Base-by-base conservation (phyloP, 2,329 filamentous ascomycete species). In the Xylaria sp. region DNA sequence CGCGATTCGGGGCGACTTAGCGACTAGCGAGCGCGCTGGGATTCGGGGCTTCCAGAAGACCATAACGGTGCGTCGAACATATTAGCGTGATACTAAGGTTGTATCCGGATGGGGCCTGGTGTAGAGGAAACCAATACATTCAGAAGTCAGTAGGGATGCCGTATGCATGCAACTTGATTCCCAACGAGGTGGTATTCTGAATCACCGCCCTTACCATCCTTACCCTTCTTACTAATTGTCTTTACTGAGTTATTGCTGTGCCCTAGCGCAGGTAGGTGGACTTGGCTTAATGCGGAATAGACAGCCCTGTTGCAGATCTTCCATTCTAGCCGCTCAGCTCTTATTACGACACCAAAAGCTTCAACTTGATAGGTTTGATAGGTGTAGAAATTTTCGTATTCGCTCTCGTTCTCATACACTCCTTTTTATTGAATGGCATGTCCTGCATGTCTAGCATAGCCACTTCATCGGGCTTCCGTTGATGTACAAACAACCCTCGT, bases 121-220 rank as follows among this genome's bases (percentile, higher is more conserved):
- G 36, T 47, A 24, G 34, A 8, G 17, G 30, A 39, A 48, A 56
- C 67, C 62, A 65, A 68, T 67, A 2, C 24, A 21, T 47, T 30
- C n/a, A 17, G 14, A 48, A 45, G 58, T 50, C 30, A 42, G 11
- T 51, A 51, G 42, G 47, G 47, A 61, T 55, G 57, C 32, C 32
- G 47, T 34, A 66, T 55, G 57, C 64, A 64, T 39, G 53, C 55
- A 27, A 59, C 62, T 24, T 45, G 24, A 47, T 5, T 7, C 7
- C 39, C 54, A 61, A 67, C 30, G 60, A 39, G n/a, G 60, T 60
- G 65, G 65, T 67, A 64, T 55, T 65, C 24, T 64, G 19, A 34
- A 32, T 32, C 12, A 32, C 21, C 50, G 14, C 17, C 48, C 19
- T 51, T 27, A 27, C 21, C 21, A 21, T 51, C 48, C 39, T 24